A percentile compares a stretch with the other conserved stretches of the same genome.
These are phyloP conservation scores for Micractinium conductrix DNA, from an alignment of 139 green algal species.

Conservation along the genomic window DNA sequence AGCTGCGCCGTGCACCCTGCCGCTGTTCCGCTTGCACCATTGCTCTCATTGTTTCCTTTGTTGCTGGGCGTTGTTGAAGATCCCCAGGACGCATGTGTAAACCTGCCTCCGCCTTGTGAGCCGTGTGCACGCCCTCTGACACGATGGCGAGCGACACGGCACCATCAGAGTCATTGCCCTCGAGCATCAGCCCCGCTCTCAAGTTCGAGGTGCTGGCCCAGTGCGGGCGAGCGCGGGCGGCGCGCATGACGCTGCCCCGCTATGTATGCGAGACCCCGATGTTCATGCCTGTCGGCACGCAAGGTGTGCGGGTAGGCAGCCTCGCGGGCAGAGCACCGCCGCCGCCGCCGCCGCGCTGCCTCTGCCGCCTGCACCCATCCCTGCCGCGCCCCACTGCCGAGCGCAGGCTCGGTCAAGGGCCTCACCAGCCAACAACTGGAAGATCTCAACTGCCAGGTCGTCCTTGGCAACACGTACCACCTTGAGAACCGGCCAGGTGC, in stretches of 20 bases:
- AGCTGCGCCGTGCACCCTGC: too few species aligned
- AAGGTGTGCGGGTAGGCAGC: slow-evolving; percentile 64
- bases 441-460: slow-evolving; percentile 87
- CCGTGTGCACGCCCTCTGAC: too few species aligned
- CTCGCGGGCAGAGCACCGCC: not conserved
- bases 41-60: too few species aligned
- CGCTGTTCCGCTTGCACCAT: too few species aligned
- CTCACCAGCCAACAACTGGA: slow-evolving; percentile 80
- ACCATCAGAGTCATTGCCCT: slow-evolving; percentile 15
- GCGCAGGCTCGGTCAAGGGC: slow-evolving; percentile 87
- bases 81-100: too few species aligned
- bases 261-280: slow-evolving; percentile 90
- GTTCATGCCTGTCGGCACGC: slow-evolving; percentile 99
- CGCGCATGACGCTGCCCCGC: slow-evolving; percentile 87
- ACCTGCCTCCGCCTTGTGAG: too few species aligned
- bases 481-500: slow-evolving; percentile 66
- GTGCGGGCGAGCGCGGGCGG: slow-evolving; percentile 74
- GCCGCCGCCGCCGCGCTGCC: not conserved
- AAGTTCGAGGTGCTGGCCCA: slow-evolving; percentile 74
- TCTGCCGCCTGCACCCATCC: not conserved
- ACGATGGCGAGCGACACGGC: not conserved
- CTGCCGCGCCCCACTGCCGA: not conserved
- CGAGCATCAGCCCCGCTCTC: slow-evolving; percentile 44
- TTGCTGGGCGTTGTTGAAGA: too few species aligned
- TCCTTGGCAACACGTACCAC: slow-evolving; percentile 97